phyloP scores from a whole-genome alignment of 2,329 filamentous ascomycete genomes.

The Neoascochyta sp. region DNA sequence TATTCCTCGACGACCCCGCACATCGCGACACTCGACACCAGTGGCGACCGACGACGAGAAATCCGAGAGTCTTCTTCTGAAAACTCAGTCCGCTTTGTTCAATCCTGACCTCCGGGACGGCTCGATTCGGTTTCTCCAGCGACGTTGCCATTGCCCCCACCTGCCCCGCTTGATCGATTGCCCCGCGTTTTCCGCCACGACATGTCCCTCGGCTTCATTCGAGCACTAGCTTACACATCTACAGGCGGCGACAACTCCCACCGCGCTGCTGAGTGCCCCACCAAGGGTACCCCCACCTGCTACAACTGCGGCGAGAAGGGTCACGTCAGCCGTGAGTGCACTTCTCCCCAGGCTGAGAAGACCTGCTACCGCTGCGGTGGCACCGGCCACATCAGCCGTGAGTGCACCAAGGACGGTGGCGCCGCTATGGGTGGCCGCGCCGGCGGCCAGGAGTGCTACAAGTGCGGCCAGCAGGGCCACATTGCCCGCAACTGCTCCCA shows the following conservation, averaged over 20 bases:
- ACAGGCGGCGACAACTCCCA: slow-evolving; percentile 49
- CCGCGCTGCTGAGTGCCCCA: slow-evolving; percentile 50
- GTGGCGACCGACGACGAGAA: too few species aligned
- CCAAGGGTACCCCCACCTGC: slow-evolving; percentile 49
- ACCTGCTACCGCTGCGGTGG: slow-evolving; percentile 71
- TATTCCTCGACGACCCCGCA: not conserved
- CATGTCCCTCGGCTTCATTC: too few species aligned
- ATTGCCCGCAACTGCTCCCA: slow-evolving; percentile 88
- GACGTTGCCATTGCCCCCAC: not conserved
- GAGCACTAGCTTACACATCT: slow-evolving; percentile 11
- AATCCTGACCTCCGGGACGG: too few species aligned
- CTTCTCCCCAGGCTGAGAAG: slow-evolving; percentile 81
- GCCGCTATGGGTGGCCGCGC: slow-evolving; percentile 45
- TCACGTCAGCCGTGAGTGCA: slow-evolving; percentile 74
- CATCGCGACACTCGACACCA: not conserved
- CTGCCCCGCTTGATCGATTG: too few species aligned
- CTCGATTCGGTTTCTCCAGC: not conserved
- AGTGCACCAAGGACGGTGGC: slow-evolving; percentile 60
- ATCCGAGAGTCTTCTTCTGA: too few species aligned
- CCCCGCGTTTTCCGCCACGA: too few species aligned
- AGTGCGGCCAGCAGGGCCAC: slow-evolving; percentile 95
- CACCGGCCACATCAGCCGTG: slow-evolving; percentile 86
- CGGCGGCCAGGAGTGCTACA: slow-evolving; percentile 75
- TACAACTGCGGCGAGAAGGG: slow-evolving; percentile 50
- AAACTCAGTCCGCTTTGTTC: too few species aligned